Evolutionary conservation across 805 yeast species (phyloP).

Genomic region (Huiozyma naganishii): DNA sequence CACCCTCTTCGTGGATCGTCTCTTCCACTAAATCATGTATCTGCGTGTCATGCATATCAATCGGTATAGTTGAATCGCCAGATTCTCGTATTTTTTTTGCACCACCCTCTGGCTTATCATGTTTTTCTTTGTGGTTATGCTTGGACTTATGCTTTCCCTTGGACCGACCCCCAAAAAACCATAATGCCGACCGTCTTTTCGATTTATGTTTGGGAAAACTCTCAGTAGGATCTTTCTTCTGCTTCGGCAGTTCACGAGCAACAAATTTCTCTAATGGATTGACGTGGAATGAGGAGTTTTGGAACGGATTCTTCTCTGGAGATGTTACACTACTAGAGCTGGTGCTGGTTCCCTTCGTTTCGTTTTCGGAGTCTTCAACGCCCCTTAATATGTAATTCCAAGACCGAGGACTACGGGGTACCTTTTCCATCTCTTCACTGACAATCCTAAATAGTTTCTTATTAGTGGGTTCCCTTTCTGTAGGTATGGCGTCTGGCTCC

Average conservation of each 20-base stretch:
- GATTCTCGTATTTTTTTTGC: no score
- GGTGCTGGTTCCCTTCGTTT: no score
- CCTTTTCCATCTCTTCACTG: background rate
- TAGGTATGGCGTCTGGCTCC: background rate
- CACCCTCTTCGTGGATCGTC: no score
- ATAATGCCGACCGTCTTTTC: slow-evolving; percentile 15
- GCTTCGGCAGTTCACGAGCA: slow-evolving; percentile 18
- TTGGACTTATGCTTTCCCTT: slow-evolving; percentile 2
- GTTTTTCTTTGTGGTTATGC: no score
- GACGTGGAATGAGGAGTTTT: slow-evolving; percentile 13
- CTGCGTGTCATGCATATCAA: no score
- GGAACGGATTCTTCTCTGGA: background rate
- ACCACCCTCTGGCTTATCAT: no score
- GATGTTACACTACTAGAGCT: no score
- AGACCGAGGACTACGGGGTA: background rate
- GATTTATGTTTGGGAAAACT: slow-evolving; percentile 9
- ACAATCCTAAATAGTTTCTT: slow-evolving; percentile 9
- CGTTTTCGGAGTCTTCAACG: background rate
- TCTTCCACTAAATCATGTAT: no score
- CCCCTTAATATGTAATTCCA: slow-evolving; percentile 4
- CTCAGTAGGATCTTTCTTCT: slow-evolving; percentile 8
- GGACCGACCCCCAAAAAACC: slow-evolving; percentile 17
- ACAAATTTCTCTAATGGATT: slow-evolving; percentile 24
- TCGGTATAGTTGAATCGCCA: background rate
- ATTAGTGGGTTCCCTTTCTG: slow-evolving; percentile 7